Percentiles rank a stretch among this genome's conserved stretches.
Conservation (phyloP, 2,329 filamentous ascomycete species). For the Clarireedia paspali region DNA sequence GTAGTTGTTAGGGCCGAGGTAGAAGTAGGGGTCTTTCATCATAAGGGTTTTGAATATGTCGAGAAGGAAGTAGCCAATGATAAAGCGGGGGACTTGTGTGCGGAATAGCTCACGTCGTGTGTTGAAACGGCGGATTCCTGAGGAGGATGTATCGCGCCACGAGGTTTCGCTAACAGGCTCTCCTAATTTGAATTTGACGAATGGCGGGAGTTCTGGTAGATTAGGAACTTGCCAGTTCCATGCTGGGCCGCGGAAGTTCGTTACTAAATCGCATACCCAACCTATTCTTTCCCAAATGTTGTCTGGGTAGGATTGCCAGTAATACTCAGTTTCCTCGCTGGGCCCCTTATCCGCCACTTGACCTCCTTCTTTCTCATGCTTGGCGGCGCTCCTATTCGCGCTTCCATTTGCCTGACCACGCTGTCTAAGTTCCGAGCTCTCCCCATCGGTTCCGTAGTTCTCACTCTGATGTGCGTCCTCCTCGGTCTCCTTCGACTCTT, state of each 20-base stretch:
- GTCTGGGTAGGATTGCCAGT: slow-evolving; percentile 53
- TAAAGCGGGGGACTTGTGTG: slow-evolving; percentile 37
- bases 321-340: slow-evolving; percentile 37
- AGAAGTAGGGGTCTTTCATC: slow-evolving; percentile 73
- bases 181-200: slow-evolving; percentile 32
- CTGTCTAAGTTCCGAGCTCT: no score
- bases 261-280: slow-evolving; percentile 49
- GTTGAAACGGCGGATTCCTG: slow-evolving; percentile 39
- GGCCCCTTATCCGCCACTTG: background rate
- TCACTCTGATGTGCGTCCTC: background rate
- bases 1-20: slow-evolving; percentile 40
- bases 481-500: background rate
- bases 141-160: slow-evolving; percentile 30
- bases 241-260: slow-evolving; percentile 47
- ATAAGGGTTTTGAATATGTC: slow-evolving; percentile 64
- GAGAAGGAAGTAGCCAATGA: slow-evolving; percentile 55
- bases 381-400: background rate
- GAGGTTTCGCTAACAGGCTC: slow-evolving; percentile 31
- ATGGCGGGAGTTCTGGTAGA: slow-evolving; percentile 40
- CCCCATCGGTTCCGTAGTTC: background rate
- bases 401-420: slow-evolving; percentile 6
- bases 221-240: slow-evolving; percentile 50
- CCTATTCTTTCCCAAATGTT: slow-evolving; percentile 42
- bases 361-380: background rate
- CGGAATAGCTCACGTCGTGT: slow-evolving; percentile 40